phyloP scores from a whole-genome alignment of 352 stramenopile species.

The Globisporangium recalcitrans region DNA sequence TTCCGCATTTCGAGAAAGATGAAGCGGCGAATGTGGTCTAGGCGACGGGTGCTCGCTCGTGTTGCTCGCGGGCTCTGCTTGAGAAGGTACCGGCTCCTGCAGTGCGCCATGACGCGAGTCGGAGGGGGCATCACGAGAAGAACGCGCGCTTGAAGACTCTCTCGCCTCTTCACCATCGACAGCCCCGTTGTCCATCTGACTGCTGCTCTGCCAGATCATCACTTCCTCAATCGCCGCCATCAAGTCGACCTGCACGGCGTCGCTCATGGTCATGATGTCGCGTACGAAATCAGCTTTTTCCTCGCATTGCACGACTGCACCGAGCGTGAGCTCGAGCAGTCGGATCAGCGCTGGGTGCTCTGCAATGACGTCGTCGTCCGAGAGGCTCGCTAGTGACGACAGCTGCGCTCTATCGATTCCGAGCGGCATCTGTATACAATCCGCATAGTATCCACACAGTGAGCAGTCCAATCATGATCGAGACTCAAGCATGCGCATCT shows the following conservation, averaged over 20 bases:
- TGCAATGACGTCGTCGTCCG: background rate
- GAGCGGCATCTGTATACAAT: slow-evolving; percentile 20
- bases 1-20: slow-evolving; percentile 44
- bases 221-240: slow-evolving; percentile 61
- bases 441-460: too few species aligned
- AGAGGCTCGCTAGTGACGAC: slow-evolving; percentile 6
- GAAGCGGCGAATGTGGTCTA: slow-evolving; percentile 23
- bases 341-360: slow-evolving; percentile 11
- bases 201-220: slow-evolving; percentile 21
- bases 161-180: background rate
- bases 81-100: too few species aligned
- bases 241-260: slow-evolving; percentile 54
- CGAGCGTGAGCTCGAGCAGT: slow-evolving; percentile 42
- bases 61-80: background rate
- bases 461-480: background rate
- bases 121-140: background rate
- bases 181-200: background rate
- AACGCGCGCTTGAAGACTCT: background rate
- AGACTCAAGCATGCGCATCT: background rate
- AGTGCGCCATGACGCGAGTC: background rate
- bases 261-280: slow-evolving; percentile 60
- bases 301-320: slow-evolving; percentile 53
- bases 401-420: slow-evolving; percentile 14
- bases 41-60: background rate
- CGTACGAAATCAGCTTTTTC: slow-evolving; percentile 48